Conservation (phyloP, 1,284 basidiomycete genomes). For the Cerrena zonata region DNA sequence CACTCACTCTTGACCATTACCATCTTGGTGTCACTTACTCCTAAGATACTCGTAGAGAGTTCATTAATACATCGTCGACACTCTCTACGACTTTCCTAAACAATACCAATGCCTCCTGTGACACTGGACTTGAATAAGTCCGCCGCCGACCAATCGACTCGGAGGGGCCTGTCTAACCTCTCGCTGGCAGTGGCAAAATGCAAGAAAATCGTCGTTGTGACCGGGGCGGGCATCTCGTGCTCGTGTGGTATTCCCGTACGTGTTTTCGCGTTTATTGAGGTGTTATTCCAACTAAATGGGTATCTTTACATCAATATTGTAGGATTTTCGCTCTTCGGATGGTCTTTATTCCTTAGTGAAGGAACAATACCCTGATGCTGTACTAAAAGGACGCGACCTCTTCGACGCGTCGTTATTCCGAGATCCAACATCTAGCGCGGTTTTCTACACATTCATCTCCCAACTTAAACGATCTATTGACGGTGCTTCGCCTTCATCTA, state of each 20-base stretch:
- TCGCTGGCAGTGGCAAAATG: conserved; percentile 75
- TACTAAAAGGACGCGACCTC: conserved; percentile 83
- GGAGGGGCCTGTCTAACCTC: conserved; percentile 58
- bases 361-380: conserved; percentile 73
- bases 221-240: conserved; percentile 89
- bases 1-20: conserved; percentile 9
- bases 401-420: conserved; percentile 86
- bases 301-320: conserved; percentile 4
- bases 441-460: conserved; percentile 93
- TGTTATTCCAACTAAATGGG: neutral
- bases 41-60: conserved; percentile 33
- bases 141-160: conserved; percentile 42
- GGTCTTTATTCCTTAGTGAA: conserved; percentile 87
- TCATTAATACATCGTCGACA: neutral
- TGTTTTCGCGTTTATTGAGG: conserved; percentile 12
- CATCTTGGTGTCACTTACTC: conserved; percentile 7
- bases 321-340: conserved; percentile 88
- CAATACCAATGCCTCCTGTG: conserved; percentile 12
- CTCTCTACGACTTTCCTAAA: conserved; percentile 11
- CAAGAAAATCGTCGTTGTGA: conserved; percentile 81
- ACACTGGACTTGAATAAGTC: conserved; percentile 46
- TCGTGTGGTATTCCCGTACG: conserved; percentile 87
- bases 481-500: conserved; percentile 73
- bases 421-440: conserved; percentile 76
- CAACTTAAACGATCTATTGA: conserved; percentile 82